phyloP scores from a whole-genome alignment of 345 rosid genomes.

The Gossypium raimondii region DNA sequence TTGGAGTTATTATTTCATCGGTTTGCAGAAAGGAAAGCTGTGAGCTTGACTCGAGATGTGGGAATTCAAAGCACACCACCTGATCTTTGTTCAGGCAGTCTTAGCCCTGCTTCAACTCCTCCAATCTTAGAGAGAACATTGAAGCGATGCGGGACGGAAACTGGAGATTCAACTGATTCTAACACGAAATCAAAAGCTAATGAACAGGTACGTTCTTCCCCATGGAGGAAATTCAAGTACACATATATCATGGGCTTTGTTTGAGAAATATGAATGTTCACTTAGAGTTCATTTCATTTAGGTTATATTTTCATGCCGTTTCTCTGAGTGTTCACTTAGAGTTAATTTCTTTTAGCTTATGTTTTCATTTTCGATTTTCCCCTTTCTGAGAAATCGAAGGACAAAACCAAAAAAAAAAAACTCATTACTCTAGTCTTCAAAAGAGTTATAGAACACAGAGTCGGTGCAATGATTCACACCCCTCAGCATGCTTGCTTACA shows the following conservation, averaged over 20 bases:
- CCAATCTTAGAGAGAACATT: conserved; percentile 48
- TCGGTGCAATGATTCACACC: neutral
- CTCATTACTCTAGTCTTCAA: neutral
- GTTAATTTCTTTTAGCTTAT: neutral
- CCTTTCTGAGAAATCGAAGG: neutral
- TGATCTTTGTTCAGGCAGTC: conserved; percentile 49
- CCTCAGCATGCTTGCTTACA: neutral
- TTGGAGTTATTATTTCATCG: neutral
- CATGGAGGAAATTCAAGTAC: neutral
- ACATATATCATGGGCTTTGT: neutral
- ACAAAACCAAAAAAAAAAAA: neutral
- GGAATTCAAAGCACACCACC: conserved; percentile 79
- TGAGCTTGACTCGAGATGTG: conserved; percentile 58
- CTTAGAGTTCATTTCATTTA: too few relatives aligned
- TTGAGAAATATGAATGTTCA: neutral
- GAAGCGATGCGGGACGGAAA: conserved; percentile 41
- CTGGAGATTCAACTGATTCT: conserved; percentile 45
- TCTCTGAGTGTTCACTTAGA: neutral
- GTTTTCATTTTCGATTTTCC: neutral
- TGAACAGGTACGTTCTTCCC: conserved; percentile 41
- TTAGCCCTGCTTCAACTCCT: conserved; percentile 82
- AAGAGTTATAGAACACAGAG: neutral
- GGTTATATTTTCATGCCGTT: neutral
- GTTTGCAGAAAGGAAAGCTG: conserved; percentile 47
- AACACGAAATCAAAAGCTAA: conserved; percentile 33